Percentiles rank a stretch among this genome's conserved stretches.
These are phyloP conservation scores for Trifolium fragiferum DNA, from an alignment of 306 rosid genomes.

Conservation along the genomic window DNA sequence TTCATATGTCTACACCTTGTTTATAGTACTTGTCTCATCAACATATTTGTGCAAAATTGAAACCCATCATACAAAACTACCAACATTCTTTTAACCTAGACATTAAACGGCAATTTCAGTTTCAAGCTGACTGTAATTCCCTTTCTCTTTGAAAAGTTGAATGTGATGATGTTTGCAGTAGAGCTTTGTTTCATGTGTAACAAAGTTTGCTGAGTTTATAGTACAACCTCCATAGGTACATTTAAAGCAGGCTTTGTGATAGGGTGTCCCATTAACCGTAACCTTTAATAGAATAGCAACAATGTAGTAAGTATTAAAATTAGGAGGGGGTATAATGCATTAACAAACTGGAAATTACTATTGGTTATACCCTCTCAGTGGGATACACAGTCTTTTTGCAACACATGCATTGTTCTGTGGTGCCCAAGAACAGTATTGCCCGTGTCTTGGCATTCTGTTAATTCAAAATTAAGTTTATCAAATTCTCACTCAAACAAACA, in stretches of 20 bases:
- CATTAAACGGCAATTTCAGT: conserved; percentile 39
- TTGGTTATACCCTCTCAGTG: conserved; percentile 67
- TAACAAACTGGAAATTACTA: background rate
- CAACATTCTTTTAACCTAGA: background rate
- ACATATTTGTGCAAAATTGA: conserved; percentile 1
- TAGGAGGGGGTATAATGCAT: background rate
- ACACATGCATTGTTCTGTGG: conserved; percentile 74
- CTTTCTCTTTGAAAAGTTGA: conserved; percentile 83
- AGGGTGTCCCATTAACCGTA: conserved; percentile 59
- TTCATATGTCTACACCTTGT: background rate
- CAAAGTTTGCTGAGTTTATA: conserved; percentile 66
- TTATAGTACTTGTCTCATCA: background rate
- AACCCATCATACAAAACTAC: conserved; percentile 4
- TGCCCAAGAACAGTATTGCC: conserved; percentile 66
- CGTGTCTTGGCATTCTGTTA: conserved; percentile 58
- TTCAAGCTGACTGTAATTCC: conserved; percentile 81
- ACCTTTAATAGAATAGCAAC: conserved; percentile 47
- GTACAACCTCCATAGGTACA: conserved; percentile 82
- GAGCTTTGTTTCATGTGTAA: conserved; percentile 77
- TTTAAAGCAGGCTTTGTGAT: conserved; percentile 79
- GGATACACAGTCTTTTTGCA: conserved; percentile 83
- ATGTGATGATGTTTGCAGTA: conserved; percentile 89
- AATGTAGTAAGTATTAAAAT: background rate
- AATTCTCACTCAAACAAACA: background rate
- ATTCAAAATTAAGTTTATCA: background rate